These are phyloP conservation scores for Aspergillaceae sp. DNA, from an alignment of 2,329 filamentous ascomycete genomes.

Conservation along the genomic window DNA sequence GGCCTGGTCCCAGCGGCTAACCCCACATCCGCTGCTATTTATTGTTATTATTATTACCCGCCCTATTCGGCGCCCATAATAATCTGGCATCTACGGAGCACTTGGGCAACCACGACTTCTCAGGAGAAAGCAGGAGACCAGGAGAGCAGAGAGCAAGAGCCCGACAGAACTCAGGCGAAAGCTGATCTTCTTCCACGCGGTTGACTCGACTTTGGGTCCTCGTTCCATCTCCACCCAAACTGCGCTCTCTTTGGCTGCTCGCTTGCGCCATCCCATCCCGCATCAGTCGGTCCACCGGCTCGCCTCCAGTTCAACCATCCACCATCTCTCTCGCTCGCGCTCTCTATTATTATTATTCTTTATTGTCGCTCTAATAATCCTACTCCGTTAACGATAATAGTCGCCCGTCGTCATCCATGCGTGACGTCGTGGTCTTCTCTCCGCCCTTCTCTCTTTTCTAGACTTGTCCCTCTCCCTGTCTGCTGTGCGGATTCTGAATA, in stretches of 20 bases:
- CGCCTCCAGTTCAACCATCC: constrained; percentile 8
- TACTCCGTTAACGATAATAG: constrained; percentile 4
- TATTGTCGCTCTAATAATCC: not conserved
- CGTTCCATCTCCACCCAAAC: constrained; percentile 6
- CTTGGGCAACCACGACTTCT: too few species aligned
- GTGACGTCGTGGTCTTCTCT: constrained; percentile 19
- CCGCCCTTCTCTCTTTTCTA: constrained; percentile 13
- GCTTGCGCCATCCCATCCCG: constrained; percentile 19
- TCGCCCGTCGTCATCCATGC: constrained; percentile 15
- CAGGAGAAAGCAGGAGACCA: too few species aligned
- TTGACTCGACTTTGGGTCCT: not conserved
- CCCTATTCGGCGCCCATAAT: constrained; percentile 4
- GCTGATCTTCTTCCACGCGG: too few species aligned
- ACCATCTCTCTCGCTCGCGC: not conserved
- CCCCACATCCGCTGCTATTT: constrained; percentile 9
- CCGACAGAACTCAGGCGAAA: too few species aligned
- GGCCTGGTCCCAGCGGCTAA: constrained; percentile 26
- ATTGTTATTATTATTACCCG: not conserved
- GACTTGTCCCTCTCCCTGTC: constrained; percentile 11
- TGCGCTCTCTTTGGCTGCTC: constrained; percentile 14
- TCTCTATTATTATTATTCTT: too few species aligned
- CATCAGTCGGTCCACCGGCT: constrained; percentile 20
- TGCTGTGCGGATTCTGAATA: constrained; percentile 26
- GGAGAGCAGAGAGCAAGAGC: too few species aligned
- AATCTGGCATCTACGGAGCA: too few species aligned